Evolutionary conservation across 2,329 filamentous ascomycete species (phyloP).

Genomic region (Cladosporium sp.): DNA sequence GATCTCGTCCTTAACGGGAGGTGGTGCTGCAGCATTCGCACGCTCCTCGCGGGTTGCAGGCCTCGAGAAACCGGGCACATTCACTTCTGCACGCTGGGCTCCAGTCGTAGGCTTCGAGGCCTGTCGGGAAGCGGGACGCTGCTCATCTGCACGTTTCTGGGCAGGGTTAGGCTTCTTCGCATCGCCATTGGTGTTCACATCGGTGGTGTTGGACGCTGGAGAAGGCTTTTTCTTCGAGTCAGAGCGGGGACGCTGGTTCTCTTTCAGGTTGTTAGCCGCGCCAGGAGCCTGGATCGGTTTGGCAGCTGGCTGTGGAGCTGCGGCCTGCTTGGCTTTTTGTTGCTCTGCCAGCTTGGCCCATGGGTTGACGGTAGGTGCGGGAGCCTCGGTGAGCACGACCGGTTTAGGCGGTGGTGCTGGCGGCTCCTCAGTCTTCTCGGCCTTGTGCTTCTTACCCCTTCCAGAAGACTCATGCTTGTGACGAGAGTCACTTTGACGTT

Average conservation of each 20-base stretch:
- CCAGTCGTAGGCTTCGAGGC: background rate
- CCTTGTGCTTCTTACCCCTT: constrained; percentile 19
- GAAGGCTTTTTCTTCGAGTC: constrained; percentile 26
- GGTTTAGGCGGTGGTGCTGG: constrained; percentile 43
- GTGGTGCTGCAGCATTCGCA: constrained; percentile 37
- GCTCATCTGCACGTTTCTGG: constrained; percentile 5
- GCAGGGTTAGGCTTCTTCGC: constrained; percentile 18
- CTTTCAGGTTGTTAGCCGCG: constrained; percentile 18
- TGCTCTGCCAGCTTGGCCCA: constrained; percentile 79
- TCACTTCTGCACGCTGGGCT: constrained; percentile 6
- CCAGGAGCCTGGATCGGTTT: constrained; percentile 15
- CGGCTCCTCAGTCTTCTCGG: constrained; percentile 23
- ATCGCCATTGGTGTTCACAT: constrained; percentile 10
- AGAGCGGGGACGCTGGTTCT: constrained; percentile 26
- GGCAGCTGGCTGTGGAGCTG: background rate
- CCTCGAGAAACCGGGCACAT: constrained; percentile 9
- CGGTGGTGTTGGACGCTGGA: constrained; percentile 13
- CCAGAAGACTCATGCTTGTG: constrained; percentile 16
- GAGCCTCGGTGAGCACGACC: constrained; percentile 69
- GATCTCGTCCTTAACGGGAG: constrained; percentile 69
- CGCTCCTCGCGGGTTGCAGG: constrained; percentile 20
- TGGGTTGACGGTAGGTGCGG: constrained; percentile 77
- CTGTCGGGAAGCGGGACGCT: background rate
- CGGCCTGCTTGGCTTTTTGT: constrained; percentile 50
- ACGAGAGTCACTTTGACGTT: constrained; percentile 24